Base-by-base conservation (phyloP, 495 filamentous ascomycete species). In the Penicillium longicatenatum region DNA sequence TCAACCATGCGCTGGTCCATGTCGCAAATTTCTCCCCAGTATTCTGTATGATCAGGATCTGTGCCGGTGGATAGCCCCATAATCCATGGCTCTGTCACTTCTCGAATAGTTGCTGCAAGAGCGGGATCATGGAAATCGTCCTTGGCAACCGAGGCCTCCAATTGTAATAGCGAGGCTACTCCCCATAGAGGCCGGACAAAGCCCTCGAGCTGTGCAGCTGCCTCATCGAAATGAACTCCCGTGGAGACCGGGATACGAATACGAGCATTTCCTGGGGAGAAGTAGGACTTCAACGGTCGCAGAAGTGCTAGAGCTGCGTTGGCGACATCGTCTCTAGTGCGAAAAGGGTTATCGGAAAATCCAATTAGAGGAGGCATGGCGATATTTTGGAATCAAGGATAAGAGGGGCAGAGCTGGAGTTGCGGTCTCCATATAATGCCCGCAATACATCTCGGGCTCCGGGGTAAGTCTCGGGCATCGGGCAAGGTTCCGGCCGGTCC, bases 1-100 rank as follows among this genome's bases (percentile, higher is more conserved):
- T 70, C 67, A 2, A 70, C 64, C 67, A 70, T 70, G 6, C 66
- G 53, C 41, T 69, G 66, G 43, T 64, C 63, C 11, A 31, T 41
- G 12, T 67, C 61, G 2, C 26, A 41, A 2, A 70, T 55, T 10
- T 53, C 43, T 9, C 64, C 67, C 67, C 67, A n/a, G 30, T 70
- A 70, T 19, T 70, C 64, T 10, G 47, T 24, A 31, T 58, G 54
- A 9, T 60, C 45, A 3, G 64, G 64, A 29, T 70, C 59, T 9
- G 57, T 59, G 6, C 61, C 64, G 9, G 50, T 45, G 6, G 7
- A 21, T 1, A 70, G 41, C 5, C 64, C 64, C 20, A 53, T 17
- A n/a, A 70, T 58, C 66, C 63, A 69, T 16, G 58, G 63, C 31
- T 52, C 12, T 16, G 58, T 50, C 20, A 51, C 21, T 37, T 44